These are phyloP conservation scores for Ciborinia camelliae DNA, from an alignment of 2,329 filamentous ascomycete genomes.

Conservation along the genomic window DNA sequence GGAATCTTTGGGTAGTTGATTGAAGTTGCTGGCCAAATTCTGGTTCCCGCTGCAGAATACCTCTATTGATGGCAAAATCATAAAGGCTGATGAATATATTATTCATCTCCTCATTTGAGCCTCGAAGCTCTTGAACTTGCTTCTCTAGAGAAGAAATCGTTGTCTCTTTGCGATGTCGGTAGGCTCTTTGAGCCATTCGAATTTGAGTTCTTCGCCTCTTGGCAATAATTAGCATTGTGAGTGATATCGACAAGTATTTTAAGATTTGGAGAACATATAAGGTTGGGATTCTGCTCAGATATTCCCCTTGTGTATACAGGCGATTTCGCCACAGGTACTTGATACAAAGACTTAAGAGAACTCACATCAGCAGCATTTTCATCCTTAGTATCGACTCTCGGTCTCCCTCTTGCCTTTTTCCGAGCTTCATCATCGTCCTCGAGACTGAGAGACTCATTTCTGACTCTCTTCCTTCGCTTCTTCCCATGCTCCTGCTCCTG, in stretches of 20 bases:
- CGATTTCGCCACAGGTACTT: not conserved
- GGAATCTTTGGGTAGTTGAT: constrained; percentile 55
- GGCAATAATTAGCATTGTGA: constrained; percentile 22
- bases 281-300: not conserved
- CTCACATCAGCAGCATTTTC: constrained; percentile 75
- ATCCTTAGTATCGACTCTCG: constrained; percentile 71
- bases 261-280: not conserved
- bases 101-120: constrained; percentile 70
- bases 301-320: not conserved
- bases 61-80: constrained; percentile 55
- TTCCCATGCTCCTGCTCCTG: constrained; percentile 27
- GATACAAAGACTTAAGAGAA: constrained; percentile 31
- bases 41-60: constrained; percentile 55
- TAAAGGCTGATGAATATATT: constrained; percentile 66
- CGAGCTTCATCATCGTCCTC: constrained; percentile 46
- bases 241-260: not conserved
- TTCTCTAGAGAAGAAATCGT: constrained; percentile 71
- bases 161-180: constrained; percentile 79
- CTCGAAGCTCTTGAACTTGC: constrained; percentile 65
- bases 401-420: constrained; percentile 67
- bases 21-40: constrained; percentile 56
- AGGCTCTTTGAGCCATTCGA: constrained; percentile 79
- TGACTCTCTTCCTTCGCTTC: constrained; percentile 40
- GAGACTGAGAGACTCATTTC: constrained; percentile 33
- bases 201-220: constrained; percentile 84